Percentiles rank a stretch among this genome's conserved stretches.
Evolutionary conservation across 2,329 filamentous ascomycete genomes (phyloP).

Genomic region (Plectosphaerella sp.): DNA sequence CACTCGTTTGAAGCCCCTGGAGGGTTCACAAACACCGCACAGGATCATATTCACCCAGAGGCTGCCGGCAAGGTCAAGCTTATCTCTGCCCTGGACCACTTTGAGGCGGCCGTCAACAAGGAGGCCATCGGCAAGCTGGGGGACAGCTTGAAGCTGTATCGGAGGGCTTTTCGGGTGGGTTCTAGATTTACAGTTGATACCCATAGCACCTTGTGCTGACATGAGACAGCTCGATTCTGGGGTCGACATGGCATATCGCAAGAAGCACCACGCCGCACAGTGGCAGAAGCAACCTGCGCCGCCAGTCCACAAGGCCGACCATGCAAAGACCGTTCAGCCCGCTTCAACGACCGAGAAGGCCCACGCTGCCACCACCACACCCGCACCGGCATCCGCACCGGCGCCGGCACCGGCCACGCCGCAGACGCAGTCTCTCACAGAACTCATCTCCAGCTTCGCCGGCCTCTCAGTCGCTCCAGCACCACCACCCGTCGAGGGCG

Average conservation of each 20-base stretch:
- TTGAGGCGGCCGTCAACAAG: conserved; percentile 85
- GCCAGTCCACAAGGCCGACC: neutral
- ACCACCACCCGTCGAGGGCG: conserved; percentile 66
- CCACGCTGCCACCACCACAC: conserved; percentile 17
- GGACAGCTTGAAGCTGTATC: conserved; percentile 83
- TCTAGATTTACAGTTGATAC: neutral
- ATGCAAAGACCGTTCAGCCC: too few relatives aligned
- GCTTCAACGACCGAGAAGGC: conserved; percentile 4
- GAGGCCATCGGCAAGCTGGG: conserved; percentile 81
- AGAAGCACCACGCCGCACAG: conserved; percentile 59
- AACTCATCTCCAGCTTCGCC: conserved; percentile 75
- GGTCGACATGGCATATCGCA: conserved; percentile 83
- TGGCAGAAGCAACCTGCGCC: neutral
- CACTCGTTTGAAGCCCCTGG: conserved; percentile 26
- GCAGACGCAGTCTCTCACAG: conserved; percentile 50
- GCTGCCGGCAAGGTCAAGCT: conserved; percentile 41
- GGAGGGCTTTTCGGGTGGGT: conserved; percentile 79
- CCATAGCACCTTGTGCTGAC: neutral
- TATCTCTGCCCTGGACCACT: conserved; percentile 81
- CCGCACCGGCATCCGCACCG: conserved; percentile 11
- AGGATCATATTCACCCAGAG: conserved; percentile 8
- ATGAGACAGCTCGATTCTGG: conserved; percentile 65
- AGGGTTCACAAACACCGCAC: neutral
- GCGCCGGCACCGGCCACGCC: conserved; percentile 24
- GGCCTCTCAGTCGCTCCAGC: conserved; percentile 62